phyloP scores from a whole-genome alignment of 495 filamentous ascomycete species.

The Letharia columbiana region DNA sequence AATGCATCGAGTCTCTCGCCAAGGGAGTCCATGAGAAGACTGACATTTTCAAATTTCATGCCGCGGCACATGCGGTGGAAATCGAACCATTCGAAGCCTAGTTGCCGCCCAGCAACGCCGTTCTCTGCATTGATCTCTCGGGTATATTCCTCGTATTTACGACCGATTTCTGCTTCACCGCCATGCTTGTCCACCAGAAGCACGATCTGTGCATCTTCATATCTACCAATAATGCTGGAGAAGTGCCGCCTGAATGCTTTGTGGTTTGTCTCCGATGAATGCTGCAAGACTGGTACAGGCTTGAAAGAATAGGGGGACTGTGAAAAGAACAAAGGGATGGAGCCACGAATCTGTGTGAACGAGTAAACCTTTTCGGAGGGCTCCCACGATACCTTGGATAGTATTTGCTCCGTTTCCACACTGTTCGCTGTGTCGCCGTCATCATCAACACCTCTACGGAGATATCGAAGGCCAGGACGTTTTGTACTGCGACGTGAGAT shows the following conservation, averaged over 20 bases:
- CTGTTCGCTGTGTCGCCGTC: conserved; percentile 79
- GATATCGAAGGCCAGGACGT: conserved; percentile 78
- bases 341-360: conserved; percentile 77
- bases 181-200: conserved; percentile 81
- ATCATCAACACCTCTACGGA: conserved; percentile 86
- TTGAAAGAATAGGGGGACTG: conserved; percentile 91
- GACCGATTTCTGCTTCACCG: conserved; percentile 67
- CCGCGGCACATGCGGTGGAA: conserved; percentile 85
- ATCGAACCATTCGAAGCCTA: conserved; percentile 90
- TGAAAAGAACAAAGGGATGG: conserved; percentile 86
- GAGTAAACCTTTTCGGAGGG: conserved; percentile 59
- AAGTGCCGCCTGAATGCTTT: conserved; percentile 75
- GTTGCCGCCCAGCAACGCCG: conserved; percentile 39
- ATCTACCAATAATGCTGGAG: conserved; percentile 50
- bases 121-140: conserved; percentile 53
- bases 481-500: conserved; percentile 79
- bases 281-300: conserved; percentile 71
- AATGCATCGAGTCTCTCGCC: conserved; percentile 51
- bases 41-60: conserved; percentile 96
- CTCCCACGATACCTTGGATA: conserved; percentile 58
- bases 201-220: conserved; percentile 69
- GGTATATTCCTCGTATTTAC: conserved; percentile 61
- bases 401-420: conserved; percentile 90
- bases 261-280: conserved; percentile 66
- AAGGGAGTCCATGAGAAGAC: conserved; percentile 62